Evolutionary conservation across 768 basidiomycete genomes (phyloP), one percentile per base, ranked within the genome.

Genomic region (Podaxis mareebaensis): DNA sequence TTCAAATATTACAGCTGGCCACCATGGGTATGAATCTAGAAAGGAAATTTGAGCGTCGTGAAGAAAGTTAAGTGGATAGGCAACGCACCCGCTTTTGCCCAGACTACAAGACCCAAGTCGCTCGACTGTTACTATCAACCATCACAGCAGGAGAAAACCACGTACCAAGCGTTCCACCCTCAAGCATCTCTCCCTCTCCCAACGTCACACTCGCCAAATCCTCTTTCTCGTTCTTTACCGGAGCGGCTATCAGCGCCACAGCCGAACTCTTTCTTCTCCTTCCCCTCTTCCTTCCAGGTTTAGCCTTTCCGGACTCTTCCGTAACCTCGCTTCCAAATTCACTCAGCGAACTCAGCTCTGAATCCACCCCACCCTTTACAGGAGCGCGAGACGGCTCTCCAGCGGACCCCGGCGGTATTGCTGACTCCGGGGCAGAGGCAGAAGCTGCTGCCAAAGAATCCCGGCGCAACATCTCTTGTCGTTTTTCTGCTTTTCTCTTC

Each of bases 1-100:
- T 26, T 88, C 85, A 57, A 82, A 88, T 15, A 95, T 83, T 8
- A 91, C 86, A 8, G 89, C 95, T 44, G 95, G 92, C 88, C 91
- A 96, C 88, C 88, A 96, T 1, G 95, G 95, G 68, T 80, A 95
- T 0, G 87, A 83, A 39, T 78, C 92, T 93, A 63, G 28, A 54
- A n/a, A 24, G 55, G 55, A 54, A 58, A 20, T 51, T 30, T 46
- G 49, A 57, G 24, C 8, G 20, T 39, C 54, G 59, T n/a, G 38
- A 38, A 61, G 20, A 51, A 17, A 46, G 53, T 56, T 56, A 48
- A 28, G 22, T 49, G 30, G 38, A 36, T 33, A 33, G 33, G 7
- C 42, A 26, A 74, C 86, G 64, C 67, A 89, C 89, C 79, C 60
- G 84, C 77, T 81, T 94, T 95, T 0, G 90, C 93, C 93, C 94